A percentile compares a stretch with the other conserved stretches of the same genome.
phyloP scores from a whole-genome alignment of 2,329 filamentous ascomycete genomes.

The Cytospora chrysosperma region DNA sequence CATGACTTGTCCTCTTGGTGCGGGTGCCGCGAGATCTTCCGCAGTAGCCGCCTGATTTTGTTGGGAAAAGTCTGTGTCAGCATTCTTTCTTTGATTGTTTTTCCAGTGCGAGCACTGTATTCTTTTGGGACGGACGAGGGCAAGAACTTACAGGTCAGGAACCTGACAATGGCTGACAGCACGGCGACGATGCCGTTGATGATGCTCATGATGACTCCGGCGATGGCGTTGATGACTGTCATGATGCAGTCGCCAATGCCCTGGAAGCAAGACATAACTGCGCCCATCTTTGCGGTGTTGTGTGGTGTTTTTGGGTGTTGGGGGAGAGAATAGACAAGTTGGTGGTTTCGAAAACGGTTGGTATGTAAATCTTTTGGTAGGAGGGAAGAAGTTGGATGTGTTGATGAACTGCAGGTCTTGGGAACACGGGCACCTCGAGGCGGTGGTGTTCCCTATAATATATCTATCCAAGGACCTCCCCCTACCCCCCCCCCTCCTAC shows the following conservation, averaged over 20 bases:
- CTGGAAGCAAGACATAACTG: conserved; percentile 23
- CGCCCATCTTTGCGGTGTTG: conserved; percentile 21
- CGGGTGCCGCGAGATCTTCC: neutral
- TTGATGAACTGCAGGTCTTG: neutral
- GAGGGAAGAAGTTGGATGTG: neutral
- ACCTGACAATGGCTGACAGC: conserved; percentile 65
- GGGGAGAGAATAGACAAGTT: neutral
- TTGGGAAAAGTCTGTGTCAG: neutral
- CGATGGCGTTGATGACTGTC: conserved; percentile 63
- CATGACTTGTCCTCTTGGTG: conserved; percentile 15
- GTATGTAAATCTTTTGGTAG: neutral
- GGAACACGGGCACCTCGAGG: neutral
- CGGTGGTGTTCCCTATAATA: neutral
- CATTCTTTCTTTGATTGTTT: neutral
- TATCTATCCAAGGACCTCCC: neutral
- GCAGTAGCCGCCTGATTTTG: conserved; percentile 9
- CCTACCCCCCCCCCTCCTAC: neutral
- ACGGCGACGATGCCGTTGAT: conserved; percentile 65
- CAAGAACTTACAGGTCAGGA: conserved; percentile 50
- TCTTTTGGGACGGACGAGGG: neutral
- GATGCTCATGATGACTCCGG: conserved; percentile 62
- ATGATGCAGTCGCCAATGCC: conserved; percentile 24
- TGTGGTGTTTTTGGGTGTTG: neutral
- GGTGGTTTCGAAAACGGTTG: neutral
- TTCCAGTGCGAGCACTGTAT: neutral